Conservation (phyloP, 805 yeast genomes). For the Vanderwaltozyma tropicalis region DNA sequence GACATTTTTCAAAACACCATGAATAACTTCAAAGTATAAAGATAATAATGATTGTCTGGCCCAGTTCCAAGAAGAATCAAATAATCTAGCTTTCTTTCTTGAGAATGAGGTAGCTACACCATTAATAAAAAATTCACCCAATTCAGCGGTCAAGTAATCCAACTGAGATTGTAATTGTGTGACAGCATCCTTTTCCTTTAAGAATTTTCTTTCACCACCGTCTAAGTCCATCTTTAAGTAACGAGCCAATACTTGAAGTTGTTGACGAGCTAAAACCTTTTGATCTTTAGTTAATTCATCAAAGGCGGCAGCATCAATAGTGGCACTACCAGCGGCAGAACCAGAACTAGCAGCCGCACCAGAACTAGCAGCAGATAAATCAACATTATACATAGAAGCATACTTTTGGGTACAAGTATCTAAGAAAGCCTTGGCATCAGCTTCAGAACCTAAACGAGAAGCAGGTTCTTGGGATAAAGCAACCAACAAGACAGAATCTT, state of each 20-base stretch:
- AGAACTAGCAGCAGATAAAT: conserved; percentile 57
- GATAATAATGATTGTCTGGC: conserved; percentile 94
- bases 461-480: conserved; percentile 90
- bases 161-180: conserved; percentile 76
- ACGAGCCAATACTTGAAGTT: conserved; percentile 83
- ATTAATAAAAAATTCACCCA: conserved; percentile 86
- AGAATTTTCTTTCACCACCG: conserved; percentile 76
- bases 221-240: conserved; percentile 88
- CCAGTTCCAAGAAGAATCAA: conserved; percentile 99
- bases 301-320: conserved; percentile 89
- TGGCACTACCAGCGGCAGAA: conserved; percentile 68
- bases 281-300: conserved; percentile 49
- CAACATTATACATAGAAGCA: conserved; percentile 72
- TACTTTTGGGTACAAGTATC: conserved; percentile 76
- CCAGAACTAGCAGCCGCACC: conserved; percentile 43
- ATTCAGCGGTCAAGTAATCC: conserved; percentile 61
- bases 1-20: conserved; percentile 81
- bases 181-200: conserved; percentile 72
- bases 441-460: conserved; percentile 72
- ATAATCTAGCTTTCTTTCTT: conserved; percentile 84
- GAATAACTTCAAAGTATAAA: conserved; percentile 90
- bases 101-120: conserved; percentile 90
- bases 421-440: conserved; percentile 82
- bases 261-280: conserved; percentile 40
- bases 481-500: conserved; percentile 74